phyloP scores from a whole-genome alignment of 768 basidiomycete genomes.

The Psilocybe cyanescens region DNA sequence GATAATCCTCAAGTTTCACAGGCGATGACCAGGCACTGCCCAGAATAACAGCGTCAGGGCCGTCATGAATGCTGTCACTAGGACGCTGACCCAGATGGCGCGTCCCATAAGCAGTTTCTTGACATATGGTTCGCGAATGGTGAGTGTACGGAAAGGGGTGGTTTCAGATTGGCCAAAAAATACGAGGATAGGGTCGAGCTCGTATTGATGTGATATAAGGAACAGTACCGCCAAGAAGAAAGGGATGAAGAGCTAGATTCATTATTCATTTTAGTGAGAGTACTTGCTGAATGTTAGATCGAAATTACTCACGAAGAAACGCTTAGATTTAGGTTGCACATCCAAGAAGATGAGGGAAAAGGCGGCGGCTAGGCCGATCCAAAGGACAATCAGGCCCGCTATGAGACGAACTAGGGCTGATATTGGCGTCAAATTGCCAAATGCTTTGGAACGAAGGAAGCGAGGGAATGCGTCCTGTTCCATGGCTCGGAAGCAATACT shows the following conservation, averaged over 20 bases:
- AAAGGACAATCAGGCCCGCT: conserved; percentile 81
- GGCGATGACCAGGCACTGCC: conserved; percentile 92
- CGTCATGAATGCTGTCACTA: conserved; percentile 77
- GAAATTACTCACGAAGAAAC: conserved; percentile 84
- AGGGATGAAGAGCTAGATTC: conserved; percentile 85
- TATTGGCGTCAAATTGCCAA: conserved; percentile 94
- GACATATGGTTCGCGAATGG: conserved; percentile 93
- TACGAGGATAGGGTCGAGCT: conserved; percentile 94
- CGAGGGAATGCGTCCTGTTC: conserved; percentile 94
- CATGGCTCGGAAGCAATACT: conserved; percentile 95
- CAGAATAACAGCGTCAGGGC: conserved; percentile 92
- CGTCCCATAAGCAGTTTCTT: conserved; percentile 87
- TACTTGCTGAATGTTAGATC: background rate
- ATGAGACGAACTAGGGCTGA: conserved; percentile 87
- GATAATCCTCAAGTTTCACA: conserved; percentile 42
- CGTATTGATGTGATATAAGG: conserved; percentile 95
- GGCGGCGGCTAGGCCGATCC: conserved; percentile 92
- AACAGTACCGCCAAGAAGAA: conserved; percentile 89
- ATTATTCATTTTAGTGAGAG: conserved; percentile 14
- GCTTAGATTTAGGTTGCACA: conserved; percentile 86
- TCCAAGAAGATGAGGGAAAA: conserved; percentile 96
- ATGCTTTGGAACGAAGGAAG: conserved; percentile 96
- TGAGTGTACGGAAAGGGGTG: conserved; percentile 93
- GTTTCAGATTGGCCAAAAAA: conserved; percentile 95
- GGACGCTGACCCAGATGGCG: conserved; percentile 87